Evolutionary conservation across 495 filamentous ascomycete species (phyloP).

Genomic region (Tuber indicum): DNA sequence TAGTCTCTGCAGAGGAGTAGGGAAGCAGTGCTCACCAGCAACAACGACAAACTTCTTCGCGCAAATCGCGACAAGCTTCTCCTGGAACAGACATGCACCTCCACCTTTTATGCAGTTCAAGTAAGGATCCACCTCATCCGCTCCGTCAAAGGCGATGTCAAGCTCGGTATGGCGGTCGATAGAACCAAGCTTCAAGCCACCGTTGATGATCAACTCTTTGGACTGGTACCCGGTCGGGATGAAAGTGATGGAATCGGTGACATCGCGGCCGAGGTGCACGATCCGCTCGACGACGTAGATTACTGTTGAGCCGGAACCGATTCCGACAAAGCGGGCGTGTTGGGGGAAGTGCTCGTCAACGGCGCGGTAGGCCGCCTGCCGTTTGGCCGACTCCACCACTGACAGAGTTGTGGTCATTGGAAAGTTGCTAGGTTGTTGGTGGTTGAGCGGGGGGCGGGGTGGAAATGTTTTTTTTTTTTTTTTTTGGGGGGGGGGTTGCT

Average conservation of each 20-base stretch:
- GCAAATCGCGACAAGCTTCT: constrained; percentile 84
- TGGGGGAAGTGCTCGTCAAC: constrained; percentile 77
- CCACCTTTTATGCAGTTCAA: constrained; percentile 97
- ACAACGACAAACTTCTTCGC: constrained; percentile 89
- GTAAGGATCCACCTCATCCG: constrained; percentile 92
- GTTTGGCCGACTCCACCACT: constrained; percentile 73
- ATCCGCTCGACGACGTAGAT: constrained; percentile 96
- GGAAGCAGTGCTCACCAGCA: constrained; percentile 54
- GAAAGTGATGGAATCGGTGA: constrained; percentile 63
- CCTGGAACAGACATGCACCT: constrained; percentile 93
- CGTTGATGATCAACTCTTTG: constrained; percentile 68
- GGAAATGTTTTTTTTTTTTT: not conserved
- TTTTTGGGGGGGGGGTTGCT: not conserved
- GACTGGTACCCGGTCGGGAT: constrained; percentile 90
- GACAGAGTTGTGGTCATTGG: constrained; percentile 26
- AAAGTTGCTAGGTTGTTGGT: not conserved
- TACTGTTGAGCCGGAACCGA: constrained; percentile 89
- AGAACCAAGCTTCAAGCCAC: constrained; percentile 67
- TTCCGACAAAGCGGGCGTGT: constrained; percentile 69
- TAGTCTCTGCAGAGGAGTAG: not conserved
- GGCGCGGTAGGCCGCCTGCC: constrained; percentile 71
- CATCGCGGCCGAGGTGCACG: constrained; percentile 57
- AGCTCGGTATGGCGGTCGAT: constrained; percentile 52
- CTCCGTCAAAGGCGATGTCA: constrained; percentile 48
- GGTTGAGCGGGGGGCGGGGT: not conserved